A percentile compares a stretch with the other conserved stretches of the same genome.
These are phyloP conservation scores for Leptographium radiaticola DNA, from an alignment of 2,329 filamentous ascomycete genomes.

Conservation along the genomic window DNA sequence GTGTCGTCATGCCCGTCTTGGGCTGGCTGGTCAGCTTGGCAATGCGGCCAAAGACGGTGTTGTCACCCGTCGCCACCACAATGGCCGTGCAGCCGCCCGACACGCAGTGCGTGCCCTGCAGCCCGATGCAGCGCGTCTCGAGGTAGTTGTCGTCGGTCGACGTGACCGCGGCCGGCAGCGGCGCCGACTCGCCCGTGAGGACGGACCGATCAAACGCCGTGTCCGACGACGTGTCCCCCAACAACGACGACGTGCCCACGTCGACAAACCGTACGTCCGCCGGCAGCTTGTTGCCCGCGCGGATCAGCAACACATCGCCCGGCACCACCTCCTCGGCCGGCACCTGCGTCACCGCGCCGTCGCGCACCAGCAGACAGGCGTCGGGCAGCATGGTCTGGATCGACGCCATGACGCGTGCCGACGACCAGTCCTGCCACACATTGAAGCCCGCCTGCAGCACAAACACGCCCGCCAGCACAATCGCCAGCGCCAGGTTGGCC, in stretches of 20 bases:
- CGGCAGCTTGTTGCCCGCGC: constrained; percentile 60
- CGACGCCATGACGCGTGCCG: constrained; percentile 62
- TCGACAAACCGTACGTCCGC: constrained; percentile 61
- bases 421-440: constrained; percentile 63
- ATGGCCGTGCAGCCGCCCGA: constrained; percentile 54
- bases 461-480: constrained; percentile 59
- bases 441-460: constrained; percentile 57
- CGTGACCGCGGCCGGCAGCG: constrained; percentile 50
- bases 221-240: constrained; percentile 35
- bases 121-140: constrained; percentile 61
- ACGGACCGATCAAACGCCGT: constrained; percentile 62
- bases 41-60: constrained; percentile 64
- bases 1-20: constrained; percentile 51
- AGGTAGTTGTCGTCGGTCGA: constrained; percentile 61
- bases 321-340: constrained; percentile 51
- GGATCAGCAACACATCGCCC: constrained; percentile 56
- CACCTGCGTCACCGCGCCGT: constrained; percentile 28
- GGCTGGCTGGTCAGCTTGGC: constrained; percentile 59
- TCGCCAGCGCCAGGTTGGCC: constrained; percentile 60
- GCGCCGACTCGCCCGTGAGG: constrained; percentile 56
- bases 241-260: constrained; percentile 18
- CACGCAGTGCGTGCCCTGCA: constrained; percentile 70
- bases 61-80: constrained; percentile 59
- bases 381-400: constrained; percentile 74
- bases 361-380: constrained; percentile 50